Evolutionary conservation across 2,329 filamentous ascomycete genomes (phyloP).

Genomic region (Drechslerella coelobrocha): DNA sequence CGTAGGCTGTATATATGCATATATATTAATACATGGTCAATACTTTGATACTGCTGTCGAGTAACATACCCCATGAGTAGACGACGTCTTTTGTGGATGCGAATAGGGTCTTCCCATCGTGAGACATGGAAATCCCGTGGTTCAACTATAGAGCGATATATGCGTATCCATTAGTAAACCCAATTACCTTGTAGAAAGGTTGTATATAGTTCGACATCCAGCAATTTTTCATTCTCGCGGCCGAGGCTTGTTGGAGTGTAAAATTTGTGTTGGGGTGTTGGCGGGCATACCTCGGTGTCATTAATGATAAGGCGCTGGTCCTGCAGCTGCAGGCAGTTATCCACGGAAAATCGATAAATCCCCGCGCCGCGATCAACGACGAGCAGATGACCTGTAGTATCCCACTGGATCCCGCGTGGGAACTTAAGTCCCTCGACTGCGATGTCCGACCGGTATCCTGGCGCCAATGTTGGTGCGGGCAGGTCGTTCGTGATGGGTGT

Average conservation of each 20-base stretch:
- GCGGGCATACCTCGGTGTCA: slow-evolving; percentile 26
- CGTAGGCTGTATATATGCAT: slow-evolving; percentile 20
- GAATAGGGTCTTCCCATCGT: slow-evolving; percentile 43
- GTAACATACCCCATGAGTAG: slow-evolving; percentile 42
- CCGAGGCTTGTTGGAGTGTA: background rate
- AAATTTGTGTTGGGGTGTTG: slow-evolving; percentile 27
- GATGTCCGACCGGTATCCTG: slow-evolving; percentile 43
- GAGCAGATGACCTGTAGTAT: slow-evolving; percentile 32
- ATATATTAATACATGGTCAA: background rate
- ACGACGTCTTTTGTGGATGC: slow-evolving; percentile 39
- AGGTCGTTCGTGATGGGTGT: slow-evolving; percentile 33
- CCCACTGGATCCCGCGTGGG: slow-evolving; percentile 47
- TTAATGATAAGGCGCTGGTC: slow-evolving; percentile 48
- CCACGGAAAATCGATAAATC: slow-evolving; percentile 36
- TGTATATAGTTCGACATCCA: no score
- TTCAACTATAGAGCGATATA: slow-evolving; percentile 41
- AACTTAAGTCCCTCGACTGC: slow-evolving; percentile 26
- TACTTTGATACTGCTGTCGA: no score
- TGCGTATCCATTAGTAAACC: no score
- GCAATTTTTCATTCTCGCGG: background rate
- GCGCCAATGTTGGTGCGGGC: slow-evolving; percentile 40
- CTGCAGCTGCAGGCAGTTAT: slow-evolving; percentile 38
- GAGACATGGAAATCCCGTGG: slow-evolving; percentile 46
- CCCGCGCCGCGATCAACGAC: slow-evolving; percentile 45
- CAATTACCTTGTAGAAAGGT: no score